These are phyloP conservation scores for Lactifluus subvellereus DNA, from an alignment of 768 basidiomycete species.

Conservation along the genomic window DNA sequence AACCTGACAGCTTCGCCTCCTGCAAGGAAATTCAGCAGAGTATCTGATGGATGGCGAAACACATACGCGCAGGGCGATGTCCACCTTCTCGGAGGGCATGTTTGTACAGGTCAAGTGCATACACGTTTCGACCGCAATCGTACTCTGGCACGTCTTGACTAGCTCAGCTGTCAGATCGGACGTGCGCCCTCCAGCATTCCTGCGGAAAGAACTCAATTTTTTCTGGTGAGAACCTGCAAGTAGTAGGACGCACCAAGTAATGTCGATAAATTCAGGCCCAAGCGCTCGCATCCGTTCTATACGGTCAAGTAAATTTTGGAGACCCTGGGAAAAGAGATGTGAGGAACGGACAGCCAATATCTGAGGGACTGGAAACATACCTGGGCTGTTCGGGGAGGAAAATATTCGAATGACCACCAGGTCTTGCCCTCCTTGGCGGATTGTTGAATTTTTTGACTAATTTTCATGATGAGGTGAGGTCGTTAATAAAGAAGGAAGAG, in stretches of 20 bases:
- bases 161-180: constrained; percentile 91
- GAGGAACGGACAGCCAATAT: constrained; percentile 7
- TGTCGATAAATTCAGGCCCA: constrained; percentile 97
- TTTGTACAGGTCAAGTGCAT: constrained; percentile 99
- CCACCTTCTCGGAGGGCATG: constrained; percentile 95
- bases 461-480: constrained; percentile 59
- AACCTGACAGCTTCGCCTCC: constrained; percentile 88
- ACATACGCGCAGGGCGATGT: constrained; percentile 74
- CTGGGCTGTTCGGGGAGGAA: constrained; percentile 93
- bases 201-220: constrained; percentile 31
- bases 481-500: constrained; percentile 6
- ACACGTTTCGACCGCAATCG: constrained; percentile 94
- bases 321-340: constrained; percentile 45
- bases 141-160: constrained; percentile 88
- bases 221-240: constrained; percentile 2
- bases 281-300: constrained; percentile 96
- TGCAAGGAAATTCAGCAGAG: constrained; percentile 31
- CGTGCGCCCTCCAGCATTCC: constrained; percentile 96
- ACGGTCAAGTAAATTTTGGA: constrained; percentile 95
- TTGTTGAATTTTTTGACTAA: constrained; percentile 88
- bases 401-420: constrained; percentile 99
- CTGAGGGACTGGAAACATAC: constrained; percentile 36
- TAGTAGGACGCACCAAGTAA: constrained; percentile 65
- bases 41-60: neutral
- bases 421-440: constrained; percentile 78